Base-by-base conservation (phyloP, 257 asterid species). In the Solanum bukasovii region DNA sequence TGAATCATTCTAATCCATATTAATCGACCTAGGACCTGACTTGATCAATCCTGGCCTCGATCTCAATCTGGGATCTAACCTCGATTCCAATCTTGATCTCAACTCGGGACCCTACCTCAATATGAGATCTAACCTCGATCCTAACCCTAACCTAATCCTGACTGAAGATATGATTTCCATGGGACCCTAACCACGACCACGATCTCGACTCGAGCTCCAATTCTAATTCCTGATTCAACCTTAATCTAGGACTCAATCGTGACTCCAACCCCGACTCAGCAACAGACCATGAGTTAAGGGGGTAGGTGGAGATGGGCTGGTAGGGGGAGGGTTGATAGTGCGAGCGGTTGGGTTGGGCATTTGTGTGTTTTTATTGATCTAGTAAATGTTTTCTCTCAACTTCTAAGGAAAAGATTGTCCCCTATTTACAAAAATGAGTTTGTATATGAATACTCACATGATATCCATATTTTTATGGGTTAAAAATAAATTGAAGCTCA, bases 61-160 rank as follows among this genome's bases (percentile, higher is more conserved):
- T 9, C 70, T 20, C 3, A 61, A 23, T 42, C 6, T 44, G 21
- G 3, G 1, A 49, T 49, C 0, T 52, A 52, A 2, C 61, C 23
- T 52, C 61, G 9, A 52, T 52, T 52, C 21, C 3, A 0, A 52
- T 0, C 61, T 52, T 52, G 21, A 52, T 52, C 61, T 52, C 23
- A 52, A 52, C 9, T 16, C 0, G 3, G 0, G 6, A 61, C 3
- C 13, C 1, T n/a, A 9, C 7, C 13, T n/a, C 29, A 23, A 1
- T 4, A 8, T 11, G n/a, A 4, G 0, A 63, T 4, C 29, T 20
- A 20, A 59, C 2, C 67, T 59, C 0, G 6, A 61, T 21, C 29
- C 3, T 0, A 0, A 23, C 1, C 6, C 71, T 4, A 63, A 61
- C 13, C 13, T n/a, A 9, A 33, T 29, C 1, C 49, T 1, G 12